Evolutionary conservation across 2,329 filamentous ascomycete genomes (phyloP).

Genomic region (Ophiostoma novo-ulmi): DNA sequence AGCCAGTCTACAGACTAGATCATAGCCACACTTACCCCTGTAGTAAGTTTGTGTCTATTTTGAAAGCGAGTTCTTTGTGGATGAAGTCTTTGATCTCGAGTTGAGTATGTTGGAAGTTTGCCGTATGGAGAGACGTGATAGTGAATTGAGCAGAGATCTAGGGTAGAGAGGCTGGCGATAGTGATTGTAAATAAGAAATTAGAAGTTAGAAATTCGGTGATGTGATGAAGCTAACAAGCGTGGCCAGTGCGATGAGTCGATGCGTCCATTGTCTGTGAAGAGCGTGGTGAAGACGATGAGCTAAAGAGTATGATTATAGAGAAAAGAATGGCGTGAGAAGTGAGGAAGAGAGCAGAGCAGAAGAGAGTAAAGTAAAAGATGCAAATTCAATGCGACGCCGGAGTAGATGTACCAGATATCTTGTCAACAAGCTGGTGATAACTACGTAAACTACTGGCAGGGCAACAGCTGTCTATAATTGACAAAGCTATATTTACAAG

Average conservation of each 20-base stretch:
- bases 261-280: slow-evolving; percentile 7
- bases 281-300: neutral
- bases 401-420: neutral
- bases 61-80: slow-evolving; percentile 4
- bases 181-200: neutral
- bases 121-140: neutral
- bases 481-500: neutral
- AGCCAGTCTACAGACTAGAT: neutral
- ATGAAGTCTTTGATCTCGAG: neutral
- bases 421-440: neutral
- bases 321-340: neutral
- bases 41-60: neutral
- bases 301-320: neutral
- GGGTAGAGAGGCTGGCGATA: neutral
- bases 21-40: slow-evolving; percentile 11
- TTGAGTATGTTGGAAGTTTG: neutral
- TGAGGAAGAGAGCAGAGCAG: neutral
- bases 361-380: neutral
- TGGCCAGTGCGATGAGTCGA: slow-evolving; percentile 1
- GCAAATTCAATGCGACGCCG: neutral
- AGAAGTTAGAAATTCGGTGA: neutral
- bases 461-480: neutral
- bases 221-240: neutral
- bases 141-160: neutral
- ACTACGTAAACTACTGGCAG: slow-evolving; percentile 3